Evolutionary conservation across 2,329 filamentous ascomycete genomes (phyloP).

Genomic region (Westerdykella sp.): DNA sequence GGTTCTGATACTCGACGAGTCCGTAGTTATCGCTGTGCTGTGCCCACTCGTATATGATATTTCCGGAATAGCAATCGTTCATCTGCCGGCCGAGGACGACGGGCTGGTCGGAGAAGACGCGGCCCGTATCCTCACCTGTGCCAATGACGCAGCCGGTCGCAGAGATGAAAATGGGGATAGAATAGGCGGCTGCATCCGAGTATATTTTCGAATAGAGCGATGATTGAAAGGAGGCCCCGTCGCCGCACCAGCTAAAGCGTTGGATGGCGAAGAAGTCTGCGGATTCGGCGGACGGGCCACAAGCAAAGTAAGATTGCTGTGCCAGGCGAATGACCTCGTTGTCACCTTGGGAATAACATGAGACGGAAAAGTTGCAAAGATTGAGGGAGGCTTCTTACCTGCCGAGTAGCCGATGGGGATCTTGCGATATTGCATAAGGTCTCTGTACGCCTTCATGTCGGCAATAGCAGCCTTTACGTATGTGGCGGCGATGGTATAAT

Average conservation of each 20-base stretch:
- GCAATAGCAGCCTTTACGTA: conserved; percentile 1
- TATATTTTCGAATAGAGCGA: conserved; percentile 7
- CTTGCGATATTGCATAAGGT: conserved; percentile 8
- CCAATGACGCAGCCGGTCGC: conserved; percentile 3
- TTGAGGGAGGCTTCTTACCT: too few species aligned
- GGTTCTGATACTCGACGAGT: too few species aligned
- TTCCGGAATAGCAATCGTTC: conserved; percentile 10
- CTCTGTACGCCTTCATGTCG: conserved; percentile 6
- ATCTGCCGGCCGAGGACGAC: conserved; percentile 7
- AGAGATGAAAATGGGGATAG: conserved; percentile 7
- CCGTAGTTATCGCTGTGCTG: conserved; percentile 3
- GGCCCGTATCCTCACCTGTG: background rate
- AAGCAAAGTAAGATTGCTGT: conserved; percentile 8
- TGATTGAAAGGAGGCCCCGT: background rate
- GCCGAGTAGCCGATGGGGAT: conserved; percentile 12
- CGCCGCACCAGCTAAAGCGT: conserved; percentile 6
- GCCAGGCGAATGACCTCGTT: background rate
- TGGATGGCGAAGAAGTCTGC: conserved; percentile 8
- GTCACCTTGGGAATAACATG: background rate
- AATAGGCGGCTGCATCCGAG: conserved; percentile 3
- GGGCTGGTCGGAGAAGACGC: conserved; percentile 6
- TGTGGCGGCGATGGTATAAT: conserved; percentile 74
- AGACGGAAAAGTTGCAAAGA: too few species aligned
- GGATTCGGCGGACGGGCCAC: conserved; percentile 2
- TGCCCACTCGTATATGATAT: conserved; percentile 10